phyloP scores from a whole-genome alignment of 306 rosid species.

The Cyamopsis tetragonoloba region DNA sequence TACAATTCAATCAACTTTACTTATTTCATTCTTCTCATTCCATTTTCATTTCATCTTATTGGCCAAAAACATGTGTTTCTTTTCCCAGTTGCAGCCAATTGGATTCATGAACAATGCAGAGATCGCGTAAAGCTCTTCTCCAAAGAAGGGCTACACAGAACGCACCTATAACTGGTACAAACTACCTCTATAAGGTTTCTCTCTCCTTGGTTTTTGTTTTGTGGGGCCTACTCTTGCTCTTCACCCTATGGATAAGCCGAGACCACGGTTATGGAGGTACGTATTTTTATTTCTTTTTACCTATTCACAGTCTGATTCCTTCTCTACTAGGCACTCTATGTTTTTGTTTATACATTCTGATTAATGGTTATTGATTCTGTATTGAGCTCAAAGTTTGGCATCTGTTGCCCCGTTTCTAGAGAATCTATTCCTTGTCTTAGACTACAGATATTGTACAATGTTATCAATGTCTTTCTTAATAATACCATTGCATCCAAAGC shows the following conservation, averaged over 20 bases:
- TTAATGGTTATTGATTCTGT: constrained; percentile 9
- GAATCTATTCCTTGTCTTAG: neutral
- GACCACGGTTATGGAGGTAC: constrained; percentile 75
- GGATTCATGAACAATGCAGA: constrained; percentile 84
- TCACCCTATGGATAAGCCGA: constrained; percentile 69
- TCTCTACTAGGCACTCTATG: neutral
- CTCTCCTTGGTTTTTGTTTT: constrained; percentile 66
- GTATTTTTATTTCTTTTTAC: constrained; percentile 1
- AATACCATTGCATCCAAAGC: neutral
- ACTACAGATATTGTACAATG: neutral
- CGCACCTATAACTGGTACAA: constrained; percentile 42
- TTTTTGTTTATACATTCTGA: neutral
- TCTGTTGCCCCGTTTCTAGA: neutral
- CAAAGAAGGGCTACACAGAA: constrained; percentile 61
- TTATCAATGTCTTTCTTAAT: neutral
- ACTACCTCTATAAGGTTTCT: constrained; percentile 59
- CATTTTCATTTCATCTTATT: neutral
- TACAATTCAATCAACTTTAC: too few relatives aligned
- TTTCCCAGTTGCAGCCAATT: constrained; percentile 34
- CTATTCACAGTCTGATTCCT: constrained; percentile 21
- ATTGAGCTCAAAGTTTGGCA: neutral
- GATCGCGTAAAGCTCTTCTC: constrained; percentile 75
- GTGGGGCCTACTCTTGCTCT: constrained; percentile 77
- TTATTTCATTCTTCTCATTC: too few relatives aligned
- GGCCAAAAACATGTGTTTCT: constrained; percentile 17